phyloP scores from a whole-genome alignment of 345 rosid genomes.

The Citrus trifoliata region DNA sequence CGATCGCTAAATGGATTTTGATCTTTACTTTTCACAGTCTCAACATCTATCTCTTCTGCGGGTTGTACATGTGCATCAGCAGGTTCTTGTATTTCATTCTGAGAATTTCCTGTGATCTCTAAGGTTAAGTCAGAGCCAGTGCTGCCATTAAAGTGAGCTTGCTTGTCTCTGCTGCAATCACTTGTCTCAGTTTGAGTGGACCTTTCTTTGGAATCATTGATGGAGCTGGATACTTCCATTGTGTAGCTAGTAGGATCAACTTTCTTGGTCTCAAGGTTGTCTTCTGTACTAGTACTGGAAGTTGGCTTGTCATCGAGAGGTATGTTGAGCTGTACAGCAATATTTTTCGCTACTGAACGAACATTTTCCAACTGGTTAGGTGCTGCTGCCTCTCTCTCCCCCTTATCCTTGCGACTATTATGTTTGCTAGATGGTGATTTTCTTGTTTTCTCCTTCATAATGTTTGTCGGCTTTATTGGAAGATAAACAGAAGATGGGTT shows the following conservation, averaged over 20 bases:
- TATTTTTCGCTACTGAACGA: slow-evolving; percentile 26
- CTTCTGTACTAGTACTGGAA: slow-evolving; percentile 56
- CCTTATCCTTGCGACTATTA: slow-evolving; percentile 34
- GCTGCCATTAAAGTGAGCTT: slow-evolving; percentile 21
- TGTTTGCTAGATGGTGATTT: slow-evolving; percentile 50
- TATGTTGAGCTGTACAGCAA: slow-evolving; percentile 31
- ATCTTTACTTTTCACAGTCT: slow-evolving; percentile 25
- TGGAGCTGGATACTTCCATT: slow-evolving; percentile 39
- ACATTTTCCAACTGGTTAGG: slow-evolving; percentile 39
- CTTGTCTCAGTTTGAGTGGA: slow-evolving; percentile 49
- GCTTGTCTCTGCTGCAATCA: slow-evolving; percentile 44
- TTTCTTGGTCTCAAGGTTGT: slow-evolving; percentile 65
- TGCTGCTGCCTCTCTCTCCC: slow-evolving; percentile 32
- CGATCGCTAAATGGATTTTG: slow-evolving; percentile 15
- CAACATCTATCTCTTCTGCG: slow-evolving; percentile 27
- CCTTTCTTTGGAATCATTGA: slow-evolving; percentile 45
- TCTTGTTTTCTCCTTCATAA: slow-evolving; percentile 58
- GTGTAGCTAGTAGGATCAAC: slow-evolving; percentile 60
- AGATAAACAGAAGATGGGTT: slow-evolving; percentile 72
- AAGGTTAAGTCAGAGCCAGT: slow-evolving; percentile 23
- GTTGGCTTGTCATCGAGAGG: slow-evolving; percentile 33
- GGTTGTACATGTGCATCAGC: slow-evolving; percentile 27
- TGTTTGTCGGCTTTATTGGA: slow-evolving; percentile 59
- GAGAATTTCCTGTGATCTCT: slow-evolving; percentile 17
- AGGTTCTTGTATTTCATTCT: slow-evolving; percentile 23